A percentile compares a stretch with the other conserved stretches of the same genome.
Conservation (phyloP, 2,329 filamentous ascomycete genomes). For the Mycosphaerella sp. region DNA sequence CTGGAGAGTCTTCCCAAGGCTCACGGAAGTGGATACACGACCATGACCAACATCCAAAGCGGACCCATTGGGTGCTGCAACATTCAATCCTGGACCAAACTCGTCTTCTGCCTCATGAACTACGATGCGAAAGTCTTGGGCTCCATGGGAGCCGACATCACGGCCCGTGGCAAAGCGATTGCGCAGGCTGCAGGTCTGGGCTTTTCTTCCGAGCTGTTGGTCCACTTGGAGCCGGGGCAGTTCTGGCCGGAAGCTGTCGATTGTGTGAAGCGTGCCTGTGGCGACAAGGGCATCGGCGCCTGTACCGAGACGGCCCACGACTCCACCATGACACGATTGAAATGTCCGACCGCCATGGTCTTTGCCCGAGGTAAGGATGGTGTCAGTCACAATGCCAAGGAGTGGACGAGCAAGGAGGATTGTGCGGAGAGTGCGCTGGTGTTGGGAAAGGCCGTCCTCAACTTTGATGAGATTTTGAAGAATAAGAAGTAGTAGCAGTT, state of each 20-base stretch:
- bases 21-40: slow-evolving; percentile 22
- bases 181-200: slow-evolving; percentile 1
- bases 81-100: slow-evolving; percentile 27
- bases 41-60: slow-evolving; percentile 27
- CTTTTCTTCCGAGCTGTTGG: slow-evolving; percentile 1
- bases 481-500: slow-evolving; percentile 2
- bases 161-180: slow-evolving; percentile 5
- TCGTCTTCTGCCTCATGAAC: slow-evolving; percentile 29
- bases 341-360: slow-evolving; percentile 31
- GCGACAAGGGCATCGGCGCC: slow-evolving; percentile 25
- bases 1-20: slow-evolving; percentile 22
- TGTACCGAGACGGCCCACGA: slow-evolving; percentile 29
- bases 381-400: slow-evolving; percentile 24
- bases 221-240: slow-evolving; percentile 14
- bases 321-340: slow-evolving; percentile 28
- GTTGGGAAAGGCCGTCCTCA: slow-evolving; percentile 26
- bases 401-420: slow-evolving; percentile 28
- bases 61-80: slow-evolving; percentile 26
- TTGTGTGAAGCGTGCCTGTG: slow-evolving; percentile 26
- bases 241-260: slow-evolving; percentile 20
- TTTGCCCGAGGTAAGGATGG: slow-evolving; percentile 30
- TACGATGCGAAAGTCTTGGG: slow-evolving; percentile 19
- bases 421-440: slow-evolving; percentile 27
- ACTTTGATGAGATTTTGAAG: slow-evolving; percentile 27
- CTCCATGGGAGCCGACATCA: slow-evolving; percentile 24